Conservation (phyloP, 495 filamentous ascomycete species). For the Annulohypoxylon stygium region DNA sequence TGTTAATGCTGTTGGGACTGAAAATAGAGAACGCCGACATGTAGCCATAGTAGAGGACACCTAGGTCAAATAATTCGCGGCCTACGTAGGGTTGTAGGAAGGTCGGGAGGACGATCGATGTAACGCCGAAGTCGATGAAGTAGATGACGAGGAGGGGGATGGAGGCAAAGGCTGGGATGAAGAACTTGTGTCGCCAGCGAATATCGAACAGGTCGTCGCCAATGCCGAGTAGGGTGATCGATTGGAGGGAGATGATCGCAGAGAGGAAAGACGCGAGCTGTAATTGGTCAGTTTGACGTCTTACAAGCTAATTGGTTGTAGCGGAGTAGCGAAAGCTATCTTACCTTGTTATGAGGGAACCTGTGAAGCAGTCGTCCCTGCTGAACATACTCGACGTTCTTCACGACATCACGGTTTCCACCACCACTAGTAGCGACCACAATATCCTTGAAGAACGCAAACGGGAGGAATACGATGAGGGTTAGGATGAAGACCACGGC, state of each 20-base stretch:
- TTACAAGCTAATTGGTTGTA: neutral
- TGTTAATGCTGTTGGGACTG: conserved; percentile 98
- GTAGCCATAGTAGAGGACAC: conserved; percentile 92
- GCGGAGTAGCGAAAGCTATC: neutral
- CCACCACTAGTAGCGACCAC: conserved; percentile 95
- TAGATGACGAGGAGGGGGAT: conserved; percentile 97
- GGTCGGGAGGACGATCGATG: conserved; percentile 89
- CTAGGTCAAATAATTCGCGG: conserved; percentile 82
- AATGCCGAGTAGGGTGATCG: conserved; percentile 88
- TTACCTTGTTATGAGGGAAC: conserved; percentile 91
- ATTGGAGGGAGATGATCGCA: conserved; percentile 90
- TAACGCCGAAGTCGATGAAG: conserved; percentile 96
- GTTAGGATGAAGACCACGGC: conserved; percentile 90
- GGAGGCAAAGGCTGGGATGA: conserved; percentile 94
- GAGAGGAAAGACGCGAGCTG: conserved; percentile 96
- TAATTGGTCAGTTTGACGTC: neutral
- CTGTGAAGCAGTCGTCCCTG: conserved; percentile 84
- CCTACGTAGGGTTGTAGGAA: conserved; percentile 87
- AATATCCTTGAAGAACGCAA: conserved; percentile 98
- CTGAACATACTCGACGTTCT: conserved; percentile 75
- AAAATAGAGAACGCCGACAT: conserved; percentile 97
- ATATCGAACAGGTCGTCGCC: conserved; percentile 98
- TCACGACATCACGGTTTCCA: conserved; percentile 87
- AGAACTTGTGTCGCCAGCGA: conserved; percentile 97
- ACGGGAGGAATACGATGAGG: conserved; percentile 92